phyloP scores from a whole-genome alignment of 2,329 filamentous ascomycete species.

The Ustilaginoidea virens region DNA sequence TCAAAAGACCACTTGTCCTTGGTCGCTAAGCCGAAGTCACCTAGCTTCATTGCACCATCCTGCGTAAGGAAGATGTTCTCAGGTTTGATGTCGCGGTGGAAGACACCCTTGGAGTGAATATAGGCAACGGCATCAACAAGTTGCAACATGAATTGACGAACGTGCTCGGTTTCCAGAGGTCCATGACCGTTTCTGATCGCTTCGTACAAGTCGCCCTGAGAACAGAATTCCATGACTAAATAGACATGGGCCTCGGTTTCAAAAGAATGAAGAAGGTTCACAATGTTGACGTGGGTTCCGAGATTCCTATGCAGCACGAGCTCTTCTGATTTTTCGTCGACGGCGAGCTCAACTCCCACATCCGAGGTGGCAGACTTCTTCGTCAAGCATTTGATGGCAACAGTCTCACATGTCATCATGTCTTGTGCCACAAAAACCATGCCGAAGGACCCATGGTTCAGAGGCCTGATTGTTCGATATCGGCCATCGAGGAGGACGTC shows the following conservation, averaged over 20 bases:
- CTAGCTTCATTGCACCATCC: slow-evolving; percentile 82
- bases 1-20: slow-evolving; percentile 83
- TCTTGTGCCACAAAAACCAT: slow-evolving; percentile 95
- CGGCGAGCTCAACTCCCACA: slow-evolving; percentile 46
- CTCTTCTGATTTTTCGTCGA: slow-evolving; percentile 75
- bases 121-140: slow-evolving; percentile 79
- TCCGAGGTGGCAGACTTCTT: slow-evolving; percentile 55
- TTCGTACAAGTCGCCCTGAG: slow-evolving; percentile 92
- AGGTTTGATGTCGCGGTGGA: slow-evolving; percentile 96
- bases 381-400: slow-evolving; percentile 93
- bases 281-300: slow-evolving; percentile 73
- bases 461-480: slow-evolving; percentile 78
- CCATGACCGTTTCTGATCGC: slow-evolving; percentile 82
- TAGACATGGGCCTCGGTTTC: slow-evolving; percentile 85
- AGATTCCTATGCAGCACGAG: slow-evolving; percentile 66
- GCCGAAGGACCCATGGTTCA: slow-evolving; percentile 97
- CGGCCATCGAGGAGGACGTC: slow-evolving; percentile 76
- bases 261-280: slow-evolving; percentile 82
- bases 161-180: slow-evolving; percentile 87
- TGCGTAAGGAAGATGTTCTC: slow-evolving; percentile 96
- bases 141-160: slow-evolving; percentile 93
- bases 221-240: slow-evolving; percentile 88
- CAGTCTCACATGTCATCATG: slow-evolving; percentile 56
- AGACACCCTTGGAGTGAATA: slow-evolving; percentile 82
- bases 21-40: slow-evolving; percentile 89